phyloP scores from a whole-genome alignment of 352 stramenopile species.

The Plasmopara halstedii region DNA sequence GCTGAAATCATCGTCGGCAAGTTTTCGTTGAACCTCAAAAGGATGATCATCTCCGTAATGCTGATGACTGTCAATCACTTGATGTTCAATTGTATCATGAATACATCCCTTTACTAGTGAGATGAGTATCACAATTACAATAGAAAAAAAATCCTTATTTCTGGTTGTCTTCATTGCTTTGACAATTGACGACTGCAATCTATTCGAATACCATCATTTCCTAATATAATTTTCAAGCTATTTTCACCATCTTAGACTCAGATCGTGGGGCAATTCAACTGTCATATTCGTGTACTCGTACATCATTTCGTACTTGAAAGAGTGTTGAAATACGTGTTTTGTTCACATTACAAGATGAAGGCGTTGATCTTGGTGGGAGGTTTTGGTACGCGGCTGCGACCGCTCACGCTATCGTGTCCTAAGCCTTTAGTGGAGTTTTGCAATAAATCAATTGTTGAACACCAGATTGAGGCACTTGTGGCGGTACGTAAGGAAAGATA shows the following conservation, averaged over 20 bases:
- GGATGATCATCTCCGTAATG: slow-evolving; percentile 22
- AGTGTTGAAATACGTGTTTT: background rate
- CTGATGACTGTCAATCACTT: slow-evolving; percentile 14
- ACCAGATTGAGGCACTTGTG: slow-evolving; percentile 86
- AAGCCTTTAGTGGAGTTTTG: slow-evolving; percentile 89
- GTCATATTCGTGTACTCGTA: background rate
- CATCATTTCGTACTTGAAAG: background rate
- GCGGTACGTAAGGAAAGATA: slow-evolving; percentile 23
- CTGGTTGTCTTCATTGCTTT: background rate
- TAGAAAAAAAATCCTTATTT: background rate
- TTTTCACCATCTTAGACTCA: background rate
- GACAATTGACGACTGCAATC: slow-evolving; percentile 5
- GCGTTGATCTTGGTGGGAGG: slow-evolving; percentile 86
- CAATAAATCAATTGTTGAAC: slow-evolving; percentile 87
- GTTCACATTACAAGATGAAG: slow-evolving; percentile 53
- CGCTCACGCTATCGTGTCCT: slow-evolving; percentile 84
- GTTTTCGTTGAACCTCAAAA: slow-evolving; percentile 7
- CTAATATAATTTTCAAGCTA: background rate
- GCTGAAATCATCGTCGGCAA: slow-evolving; percentile 8
- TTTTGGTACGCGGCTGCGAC: slow-evolving; percentile 85
- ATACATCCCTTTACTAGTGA: slow-evolving; percentile 17
- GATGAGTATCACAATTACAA: background rate
- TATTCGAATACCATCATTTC: background rate
- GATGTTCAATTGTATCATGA: slow-evolving; percentile 24
- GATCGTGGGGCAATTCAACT: background rate